Base-by-base conservation (phyloP, 768 basidiomycete genomes). In the Termitomyces heimii region DNA sequence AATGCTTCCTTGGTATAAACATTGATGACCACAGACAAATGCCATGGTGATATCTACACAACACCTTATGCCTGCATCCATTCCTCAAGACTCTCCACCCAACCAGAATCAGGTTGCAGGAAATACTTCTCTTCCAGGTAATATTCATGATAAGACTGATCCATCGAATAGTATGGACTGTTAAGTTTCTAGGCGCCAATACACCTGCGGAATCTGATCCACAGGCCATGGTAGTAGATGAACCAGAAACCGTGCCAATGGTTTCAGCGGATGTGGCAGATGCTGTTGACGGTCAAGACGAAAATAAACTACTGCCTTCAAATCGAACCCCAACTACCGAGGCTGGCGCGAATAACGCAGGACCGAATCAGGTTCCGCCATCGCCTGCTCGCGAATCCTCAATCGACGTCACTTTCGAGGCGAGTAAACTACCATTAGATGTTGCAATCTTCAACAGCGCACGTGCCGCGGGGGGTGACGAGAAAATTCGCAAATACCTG, bases 401-500 rank as follows among this genome's bases (percentile, higher is more conserved):
- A 7, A 86, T 93, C 66, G 94, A 96, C 68, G 82, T 95, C 4
- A 80, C 79, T 55, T 86, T 83, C 64, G 94, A 95, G 72, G 89
- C 94, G 20, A 86, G 88, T 70, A 95, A 94, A 69, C 76, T 95
- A 40, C 94, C 95, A 1, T 75, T 97, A 55, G 94, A 97, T 66
- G 88, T 95, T 10, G 94, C 93, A 8, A 90, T 97, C 59, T 92
- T 92, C 73, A 94, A 96, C 67, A 90, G 92, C 63, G 83, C 92
- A 9, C 80, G 92, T n/a, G 88, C 91, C 1, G 88, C 87, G 4
- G 91, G 89, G 3, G 86, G 89, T 3, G 92, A 94, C 62, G 94
- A 96, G 29, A 91, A 91, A 71, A 88, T 92, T 61, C 85, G 89
- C 61, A 92, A 94, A 68, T 91, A 95, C 66, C 79, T 94, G 28